A percentile compares a stretch with the other conserved stretches of the same genome.
phyloP scores from a whole-genome alignment of 2,329 filamentous ascomycete species.

The Penicillium paneum region DNA sequence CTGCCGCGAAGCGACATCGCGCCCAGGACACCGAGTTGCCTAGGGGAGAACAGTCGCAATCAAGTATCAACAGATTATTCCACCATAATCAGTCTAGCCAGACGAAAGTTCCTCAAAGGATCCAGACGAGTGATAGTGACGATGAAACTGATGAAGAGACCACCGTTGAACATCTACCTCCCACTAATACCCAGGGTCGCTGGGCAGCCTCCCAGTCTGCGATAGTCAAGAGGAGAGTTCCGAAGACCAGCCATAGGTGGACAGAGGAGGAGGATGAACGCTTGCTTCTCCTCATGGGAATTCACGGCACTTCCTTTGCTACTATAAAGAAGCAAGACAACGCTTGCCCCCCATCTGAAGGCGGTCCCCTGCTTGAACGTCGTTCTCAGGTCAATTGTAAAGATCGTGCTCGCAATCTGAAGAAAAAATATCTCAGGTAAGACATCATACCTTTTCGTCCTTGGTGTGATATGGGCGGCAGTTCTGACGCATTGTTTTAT shows the following conservation, averaged over 20 bases:
- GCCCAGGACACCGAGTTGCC: background rate
- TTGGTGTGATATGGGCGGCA: background rate
- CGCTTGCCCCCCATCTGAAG: slow-evolving; percentile 26
- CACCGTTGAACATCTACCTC: background rate
- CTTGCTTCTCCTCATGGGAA: slow-evolving; percentile 50
- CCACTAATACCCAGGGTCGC: background rate
- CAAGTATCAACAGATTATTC: background rate
- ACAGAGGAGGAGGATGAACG: slow-evolving; percentile 39
- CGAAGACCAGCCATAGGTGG: slow-evolving; percentile 29
- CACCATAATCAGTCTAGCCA: background rate
- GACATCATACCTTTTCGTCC: background rate
- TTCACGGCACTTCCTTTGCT: slow-evolving; percentile 48
- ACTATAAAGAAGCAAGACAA: slow-evolving; percentile 41
- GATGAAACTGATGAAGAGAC: background rate
- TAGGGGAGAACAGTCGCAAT: slow-evolving; percentile 6
- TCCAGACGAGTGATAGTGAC: background rate
- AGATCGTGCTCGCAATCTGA: slow-evolving; percentile 55
- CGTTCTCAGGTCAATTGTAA: slow-evolving; percentile 55
- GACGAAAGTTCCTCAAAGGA: background rate
- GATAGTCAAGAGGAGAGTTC: too few relatives aligned
- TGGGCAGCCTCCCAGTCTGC: background rate
- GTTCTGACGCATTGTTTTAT: background rate
- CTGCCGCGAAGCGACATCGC: slow-evolving; percentile 9
- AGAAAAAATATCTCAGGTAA: slow-evolving; percentile 43
- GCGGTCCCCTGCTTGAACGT: slow-evolving; percentile 31